Percentiles rank a stretch among this genome's conserved stretches.
Conservation (phyloP, 1,284 basidiomycete species). For the Mycosarcoma mackinlayi region DNA sequence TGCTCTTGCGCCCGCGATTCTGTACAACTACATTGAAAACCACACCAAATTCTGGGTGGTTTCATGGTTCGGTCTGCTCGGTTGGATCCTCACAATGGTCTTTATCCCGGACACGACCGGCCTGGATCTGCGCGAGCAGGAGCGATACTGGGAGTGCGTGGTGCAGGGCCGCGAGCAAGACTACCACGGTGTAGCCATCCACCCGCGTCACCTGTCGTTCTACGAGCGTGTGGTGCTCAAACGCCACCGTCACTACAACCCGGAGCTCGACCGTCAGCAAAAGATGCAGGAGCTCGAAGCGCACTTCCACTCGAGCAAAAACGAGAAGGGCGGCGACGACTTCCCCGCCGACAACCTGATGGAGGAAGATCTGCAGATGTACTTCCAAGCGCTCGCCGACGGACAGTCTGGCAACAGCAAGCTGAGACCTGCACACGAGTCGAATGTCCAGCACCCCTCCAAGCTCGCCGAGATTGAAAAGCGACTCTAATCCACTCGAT, state of each 20-base stretch:
- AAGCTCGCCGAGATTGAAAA: constrained; percentile 62
- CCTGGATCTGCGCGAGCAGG: constrained; percentile 73
- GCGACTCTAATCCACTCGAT: constrained; percentile 7
- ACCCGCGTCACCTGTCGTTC: constrained; percentile 72
- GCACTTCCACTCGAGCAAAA: constrained; percentile 65
- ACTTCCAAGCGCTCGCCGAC: constrained; percentile 56
- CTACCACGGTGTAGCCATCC: constrained; percentile 73
- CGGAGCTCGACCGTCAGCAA: constrained; percentile 71
- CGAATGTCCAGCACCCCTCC: constrained; percentile 32
- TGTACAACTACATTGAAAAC: constrained; percentile 69
- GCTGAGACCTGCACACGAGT: constrained; percentile 13
- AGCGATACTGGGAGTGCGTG: constrained; percentile 73
- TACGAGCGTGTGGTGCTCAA: constrained; percentile 72
- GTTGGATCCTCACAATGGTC: constrained; percentile 70
- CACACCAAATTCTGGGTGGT: constrained; percentile 72
- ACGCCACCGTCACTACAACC: constrained; percentile 71
- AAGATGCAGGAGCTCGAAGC: constrained; percentile 71
- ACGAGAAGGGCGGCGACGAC: constrained; percentile 39
- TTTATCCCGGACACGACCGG: constrained; percentile 73
- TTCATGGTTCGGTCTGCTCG: constrained; percentile 72
- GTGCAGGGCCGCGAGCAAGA: constrained; percentile 70
- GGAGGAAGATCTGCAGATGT: constrained; percentile 54
- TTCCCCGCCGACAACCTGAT: constrained; percentile 36
- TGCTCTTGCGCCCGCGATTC: constrained; percentile 67
- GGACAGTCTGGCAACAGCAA: constrained; percentile 44